These are phyloP conservation scores for Persicaria maculosa DNA, from an alignment of 148 eudicot genomes.

Conservation along the genomic window DNA sequence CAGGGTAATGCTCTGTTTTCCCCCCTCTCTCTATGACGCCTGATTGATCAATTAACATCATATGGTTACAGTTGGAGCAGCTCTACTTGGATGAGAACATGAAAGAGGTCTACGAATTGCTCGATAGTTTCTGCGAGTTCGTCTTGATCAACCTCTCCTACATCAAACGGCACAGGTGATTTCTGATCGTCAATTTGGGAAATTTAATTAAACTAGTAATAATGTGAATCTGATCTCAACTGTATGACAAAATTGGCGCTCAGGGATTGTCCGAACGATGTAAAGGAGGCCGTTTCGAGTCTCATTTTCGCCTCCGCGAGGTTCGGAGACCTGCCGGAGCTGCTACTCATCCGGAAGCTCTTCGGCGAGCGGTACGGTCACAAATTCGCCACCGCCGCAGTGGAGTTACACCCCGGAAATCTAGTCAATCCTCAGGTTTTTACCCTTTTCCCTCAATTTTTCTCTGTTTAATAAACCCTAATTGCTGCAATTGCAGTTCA, in stretches of 20 bases:
- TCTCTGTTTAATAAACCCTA: neutral
- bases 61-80: constrained; percentile 46
- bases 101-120: constrained; percentile 44
- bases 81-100: constrained; percentile 47
- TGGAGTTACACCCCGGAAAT: constrained; percentile 66
- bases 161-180: constrained; percentile 60
- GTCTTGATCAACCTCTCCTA: constrained; percentile 47
- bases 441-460: neutral
- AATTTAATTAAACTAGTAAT: neutral
- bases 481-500: neutral
- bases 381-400: constrained; percentile 31
- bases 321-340: constrained; percentile 72
- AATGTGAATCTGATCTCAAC: neutral
- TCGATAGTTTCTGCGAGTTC: constrained; percentile 58
- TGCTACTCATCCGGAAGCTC: constrained; percentile 45
- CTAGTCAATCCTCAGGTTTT: constrained; percentile 57
- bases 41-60: neutral
- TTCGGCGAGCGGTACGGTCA: constrained; percentile 69
- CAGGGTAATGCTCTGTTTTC: constrained; percentile 35
- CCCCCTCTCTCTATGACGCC: neutral
- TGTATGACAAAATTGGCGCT: neutral
- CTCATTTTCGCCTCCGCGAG: constrained; percentile 75
- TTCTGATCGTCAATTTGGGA: neutral
- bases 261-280: constrained; percentile 70
- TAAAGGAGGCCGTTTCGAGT: constrained; percentile 72